These are phyloP conservation scores for Fomitopsis betulina DNA, from an alignment of 1,284 basidiomycete genomes.

Conservation along the genomic window DNA sequence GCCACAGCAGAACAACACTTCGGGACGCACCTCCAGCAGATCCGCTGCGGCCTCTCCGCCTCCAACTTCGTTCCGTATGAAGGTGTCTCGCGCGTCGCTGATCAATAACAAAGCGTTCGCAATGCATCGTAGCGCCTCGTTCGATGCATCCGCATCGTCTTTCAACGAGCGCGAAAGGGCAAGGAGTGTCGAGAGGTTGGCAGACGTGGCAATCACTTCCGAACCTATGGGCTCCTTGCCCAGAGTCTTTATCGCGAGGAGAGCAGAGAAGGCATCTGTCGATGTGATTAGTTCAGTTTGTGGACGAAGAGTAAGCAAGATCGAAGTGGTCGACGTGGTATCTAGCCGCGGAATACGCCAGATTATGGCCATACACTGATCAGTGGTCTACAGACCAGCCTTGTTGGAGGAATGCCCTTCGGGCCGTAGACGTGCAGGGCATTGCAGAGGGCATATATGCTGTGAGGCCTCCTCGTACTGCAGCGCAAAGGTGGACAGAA, in stretches of 20 bases:
- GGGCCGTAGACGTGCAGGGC: too few relatives aligned
- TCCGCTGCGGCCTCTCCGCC: conserved; percentile 55
- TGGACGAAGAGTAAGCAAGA: background rate
- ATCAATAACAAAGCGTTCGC: conserved; percentile 73
- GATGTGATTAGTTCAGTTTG: conserved; percentile 1
- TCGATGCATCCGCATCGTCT: conserved; percentile 55
- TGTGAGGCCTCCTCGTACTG: too few relatives aligned
- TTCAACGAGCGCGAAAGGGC: conserved; percentile 45
- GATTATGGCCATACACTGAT: too few relatives aligned
- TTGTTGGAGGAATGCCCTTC: too few relatives aligned
- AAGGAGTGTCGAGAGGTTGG: conserved; percentile 52
- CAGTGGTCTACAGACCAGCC: too few relatives aligned
- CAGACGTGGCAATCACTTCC: conserved; percentile 47
- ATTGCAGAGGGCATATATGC: too few relatives aligned
- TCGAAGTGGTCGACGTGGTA: background rate
- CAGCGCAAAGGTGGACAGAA: too few relatives aligned
- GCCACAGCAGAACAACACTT: background rate
- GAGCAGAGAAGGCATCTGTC: conserved; percentile 57
- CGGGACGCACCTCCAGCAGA: conserved; percentile 53
- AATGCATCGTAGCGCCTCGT: conserved; percentile 68
- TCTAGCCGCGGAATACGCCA: too few relatives aligned
- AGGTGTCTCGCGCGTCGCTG: conserved; percentile 53
- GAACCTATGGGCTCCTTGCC: conserved; percentile 72
- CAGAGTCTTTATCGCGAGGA: conserved; percentile 72
- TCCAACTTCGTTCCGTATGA: conserved; percentile 52